Base-by-base conservation (phyloP, 2,329 filamentous ascomycete species). In the Chaetothyriales sp. region DNA sequence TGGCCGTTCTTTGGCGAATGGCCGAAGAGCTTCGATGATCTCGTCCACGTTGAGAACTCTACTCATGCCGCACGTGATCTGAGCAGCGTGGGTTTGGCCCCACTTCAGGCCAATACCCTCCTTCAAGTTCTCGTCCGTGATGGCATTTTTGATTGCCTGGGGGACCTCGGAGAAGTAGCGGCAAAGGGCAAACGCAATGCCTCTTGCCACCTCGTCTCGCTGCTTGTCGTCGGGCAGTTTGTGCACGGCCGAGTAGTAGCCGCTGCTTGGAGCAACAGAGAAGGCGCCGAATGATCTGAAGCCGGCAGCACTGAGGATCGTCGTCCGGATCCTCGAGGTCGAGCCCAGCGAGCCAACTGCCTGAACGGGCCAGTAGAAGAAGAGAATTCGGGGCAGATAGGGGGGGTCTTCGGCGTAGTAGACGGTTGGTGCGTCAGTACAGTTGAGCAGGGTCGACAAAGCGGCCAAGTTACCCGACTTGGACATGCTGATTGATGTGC, bases 141-240 rank as follows among this genome's bases (percentile, higher is more conserved):
- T 77, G 55, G 81, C 77, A 61, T 75, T 75, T 73, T 88, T 94
- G 64, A 89, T 83, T 40, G 77, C 73, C 51, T 85, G 78, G 19
- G 89, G 82, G 49, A 98, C 75, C 69, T 97, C 90, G 55, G 80
- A 78, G 65, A 95, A 97, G 74, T 95, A 98, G 67, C 94, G 95
- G 73, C 84, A 85, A 60, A 98, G 75, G 52, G 87, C 89, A 68
- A 97, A 94, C 47, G 90, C 92, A 51, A 98, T 77, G 18, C 85
- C 92, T 46, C 92, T 83, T 69, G 85, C 94, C 58, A 94, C 77
- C 68, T 97, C 90, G 66, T 97, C 90, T 63, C 90, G 90, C 72
- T 97, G 92, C 68, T 89, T 89, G 66, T 95, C 90, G 65, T 89
- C 84, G 44, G 92, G 89, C 44, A 98, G 77, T 66, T 89, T 82